Conservation (phyloP, 345 rosid genomes). For the Populus pruinosa region DNA sequence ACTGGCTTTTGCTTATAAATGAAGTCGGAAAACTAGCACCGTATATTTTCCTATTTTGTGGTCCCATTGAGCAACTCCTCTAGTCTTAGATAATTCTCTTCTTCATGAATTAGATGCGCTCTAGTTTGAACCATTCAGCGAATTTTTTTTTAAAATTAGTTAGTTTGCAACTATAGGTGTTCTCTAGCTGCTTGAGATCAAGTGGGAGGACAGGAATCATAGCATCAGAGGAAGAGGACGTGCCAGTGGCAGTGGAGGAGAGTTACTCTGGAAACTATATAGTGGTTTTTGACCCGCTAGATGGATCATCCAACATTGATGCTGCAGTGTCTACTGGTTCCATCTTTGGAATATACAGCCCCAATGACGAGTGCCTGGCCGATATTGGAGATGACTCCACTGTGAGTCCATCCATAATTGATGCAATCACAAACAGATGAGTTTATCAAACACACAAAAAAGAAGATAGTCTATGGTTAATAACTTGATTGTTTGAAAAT, state of each 20-base stretch:
- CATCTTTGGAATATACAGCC: constrained; percentile 89
- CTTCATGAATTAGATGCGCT: background rate
- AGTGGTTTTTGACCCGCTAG: constrained; percentile 89
- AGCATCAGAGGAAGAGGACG: constrained; percentile 97
- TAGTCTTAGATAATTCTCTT: background rate
- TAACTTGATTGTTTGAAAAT: constrained; percentile 5
- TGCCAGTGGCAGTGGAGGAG: constrained; percentile 94
- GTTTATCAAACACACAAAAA: background rate
- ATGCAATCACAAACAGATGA: background rate
- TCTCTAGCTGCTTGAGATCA: constrained; percentile 85
- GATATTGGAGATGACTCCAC: constrained; percentile 54
- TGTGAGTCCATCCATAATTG: constrained; percentile 32
- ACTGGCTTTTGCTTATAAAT: background rate
- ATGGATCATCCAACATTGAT: constrained; percentile 93
- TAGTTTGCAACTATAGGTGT: constrained; percentile 55
- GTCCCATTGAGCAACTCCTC: background rate
- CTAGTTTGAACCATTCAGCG: background rate
- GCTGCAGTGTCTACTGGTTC: constrained; percentile 98
- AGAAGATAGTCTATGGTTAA: background rate
- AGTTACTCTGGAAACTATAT: constrained; percentile 93
- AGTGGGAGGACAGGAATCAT: constrained; percentile 93
- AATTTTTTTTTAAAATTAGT: background rate
- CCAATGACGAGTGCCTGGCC: constrained; percentile 83
- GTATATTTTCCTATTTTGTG: no score
- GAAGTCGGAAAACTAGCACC: background rate